phyloP scores from a whole-genome alignment of 352 stramenopile genomes.

The Pythium guiyangense region DNA sequence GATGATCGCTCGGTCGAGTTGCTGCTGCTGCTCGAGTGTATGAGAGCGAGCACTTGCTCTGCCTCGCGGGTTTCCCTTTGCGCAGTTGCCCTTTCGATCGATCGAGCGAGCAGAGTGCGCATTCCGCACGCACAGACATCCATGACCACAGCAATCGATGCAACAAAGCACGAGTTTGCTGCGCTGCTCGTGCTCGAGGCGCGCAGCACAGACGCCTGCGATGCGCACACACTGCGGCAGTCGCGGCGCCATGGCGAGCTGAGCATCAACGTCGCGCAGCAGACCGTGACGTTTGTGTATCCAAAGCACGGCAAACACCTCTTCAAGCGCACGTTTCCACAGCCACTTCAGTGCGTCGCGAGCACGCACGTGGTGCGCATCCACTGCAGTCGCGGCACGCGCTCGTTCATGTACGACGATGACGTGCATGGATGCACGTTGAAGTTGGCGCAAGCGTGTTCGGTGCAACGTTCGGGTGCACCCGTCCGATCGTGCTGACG shows the following conservation, averaged over 20 bases:
- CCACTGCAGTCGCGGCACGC: slow-evolving; percentile 37
- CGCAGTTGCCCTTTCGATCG: not conserved
- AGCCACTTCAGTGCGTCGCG: slow-evolving; percentile 42
- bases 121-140: not conserved
- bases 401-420: slow-evolving; percentile 36
- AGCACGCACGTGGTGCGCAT: slow-evolving; percentile 37
- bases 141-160: not conserved
- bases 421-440: slow-evolving; percentile 19
- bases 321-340: slow-evolving; percentile 44
- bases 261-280: slow-evolving; percentile 19
- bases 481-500: too few relatives aligned
- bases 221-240: slow-evolving; percentile 14
- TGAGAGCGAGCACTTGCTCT: not conserved
- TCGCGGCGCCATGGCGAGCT: slow-evolving; percentile 41
- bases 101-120: not conserved
- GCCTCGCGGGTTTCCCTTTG: too few relatives aligned
- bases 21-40: not conserved
- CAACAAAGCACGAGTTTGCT: slow-evolving; percentile 5
- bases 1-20: too few relatives aligned
- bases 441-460: slow-evolving; percentile 7
- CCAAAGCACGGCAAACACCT: slow-evolving; percentile 24
- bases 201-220: not conserved
- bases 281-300: slow-evolving; percentile 43
- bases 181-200: slow-evolving; percentile 7
- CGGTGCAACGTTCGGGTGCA: not conserved